Evolutionary conservation across 768 basidiomycete species (phyloP), one percentile per base, ranked within the genome.

Genomic region (Boletellus ananas): DNA sequence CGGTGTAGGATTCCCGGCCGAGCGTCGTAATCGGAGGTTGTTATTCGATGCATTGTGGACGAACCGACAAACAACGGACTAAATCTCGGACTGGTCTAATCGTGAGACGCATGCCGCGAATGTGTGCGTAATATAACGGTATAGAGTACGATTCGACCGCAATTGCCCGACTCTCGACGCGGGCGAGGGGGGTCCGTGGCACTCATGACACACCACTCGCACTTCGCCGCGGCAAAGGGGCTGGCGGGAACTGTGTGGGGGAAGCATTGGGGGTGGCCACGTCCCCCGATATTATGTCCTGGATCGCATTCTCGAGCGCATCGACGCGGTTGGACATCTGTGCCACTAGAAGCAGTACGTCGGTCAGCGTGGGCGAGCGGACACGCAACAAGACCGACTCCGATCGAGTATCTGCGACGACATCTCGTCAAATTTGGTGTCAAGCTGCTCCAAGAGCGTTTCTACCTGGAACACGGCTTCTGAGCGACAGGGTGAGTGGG

Each of bases 291-390:
- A 96, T 93, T 42, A 95, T 88, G 61, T 95, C 93, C 58, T 94
- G 90, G 48, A 96, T 94, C 11, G 93, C 83, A 16, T 83, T 83
- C 63, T 96, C 94, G 27, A 96, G 75, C 16, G 88, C 80, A 60
- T 96, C 93, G 18, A 96, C 93, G 38, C 94, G 80, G 34, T 81
- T 79, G 1, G 93, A 94, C 94, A 95, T 96, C 60, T 92, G 87
- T 48, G 73, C 80, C 94, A 96, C 94, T 95, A 62, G 33, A 18
- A 44, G 47, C 20, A 34, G 33, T 14, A 51, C 49, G 35, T 55
- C 43, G 45, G 56, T 57, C 29, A 51, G 51, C 17, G 34, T 16
- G 31, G 14, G 11, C 43, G 14, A 27, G 35, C 21, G 35, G 35
- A 46, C 36, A 35, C 42, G 34, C 23, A 25, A 56, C 11, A 39